Evolutionary conservation across 768 basidiomycete species (phyloP), one percentile per base, ranked within the genome.

Genomic region (Ephemerocybe angulata): DNA sequence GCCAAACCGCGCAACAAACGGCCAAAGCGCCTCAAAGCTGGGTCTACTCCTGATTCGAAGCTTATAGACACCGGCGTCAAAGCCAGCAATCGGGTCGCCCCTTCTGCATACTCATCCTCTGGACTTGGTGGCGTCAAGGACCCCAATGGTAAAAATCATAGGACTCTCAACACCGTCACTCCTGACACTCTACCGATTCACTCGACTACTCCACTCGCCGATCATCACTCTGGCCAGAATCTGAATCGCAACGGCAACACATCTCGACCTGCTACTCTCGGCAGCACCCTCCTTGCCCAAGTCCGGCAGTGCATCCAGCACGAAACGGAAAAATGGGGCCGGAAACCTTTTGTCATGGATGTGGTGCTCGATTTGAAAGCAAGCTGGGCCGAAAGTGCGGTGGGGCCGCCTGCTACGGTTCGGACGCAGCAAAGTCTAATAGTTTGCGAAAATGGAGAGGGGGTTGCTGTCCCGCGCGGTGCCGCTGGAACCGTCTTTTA

Each of bases 311-410:
- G 57, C 24, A 65, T 64, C 56, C 64, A 54, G 43, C 50, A 59
- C 25, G 67, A 70, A 61, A 62, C 65, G 49, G 66, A 63, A 59
- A 38, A 24, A 12, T 61, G 62, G 58, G 66, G 71, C 50, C 67
- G 63, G 29, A 69, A 58, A 44, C 69, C 65, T 59, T 76, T 65
- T 35, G 66, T 77, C 58, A 81, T 79, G 78, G 79, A 79, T 61
- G 62, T 78, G 53, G 65, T 80, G 57, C 68, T 82, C 53, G 77
- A 76, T 58, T 65, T 73, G 37, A 67, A 66, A 59, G 67, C 49
- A 25, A 54, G 71, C 33, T 67, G 64, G 41, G 63, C 62, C 40
- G 60, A 57, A 62, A 63, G 48, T 60, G 59, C 60, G 54, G 65
- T 53, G 66, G 70, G 56, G 68, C 72, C 56, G 53, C 44, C 50